Evolutionary conservation across 306 rosid species (phyloP), one percentile per base, ranked within the genome.

Genomic region (Dicorynia guianensis): DNA sequence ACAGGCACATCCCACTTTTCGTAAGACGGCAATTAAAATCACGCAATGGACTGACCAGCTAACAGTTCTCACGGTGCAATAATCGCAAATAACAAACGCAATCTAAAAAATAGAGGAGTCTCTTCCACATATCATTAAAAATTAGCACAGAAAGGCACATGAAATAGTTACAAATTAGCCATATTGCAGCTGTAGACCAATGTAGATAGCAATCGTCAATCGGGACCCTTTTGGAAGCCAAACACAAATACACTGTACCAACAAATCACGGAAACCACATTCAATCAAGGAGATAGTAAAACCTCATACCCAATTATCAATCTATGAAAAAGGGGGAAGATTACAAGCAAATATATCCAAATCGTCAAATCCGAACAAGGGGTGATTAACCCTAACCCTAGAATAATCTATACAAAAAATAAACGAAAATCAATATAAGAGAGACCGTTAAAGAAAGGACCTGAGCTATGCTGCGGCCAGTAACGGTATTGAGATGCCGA

Each of bases 341-440:
- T 17, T 5, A 39, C 3, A 36, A 30, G 35, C 39, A 33, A 56
- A 15, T 25, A 39, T 11, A 25, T 40, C n/a, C 42, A 34, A 17
- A 53, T 34, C 40, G 13, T 6, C 0, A 48, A 20, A 69, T 17
- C 13, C 36, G 0, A 5, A 5, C 7, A 1, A 35, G 1, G 30
- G 46, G 48, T 5, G 33, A 11, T 11, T 42, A 57, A 43, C 67
- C 79, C 83, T 46, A 79, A 55, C 69, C 78, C 70, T 61, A 74
- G 3, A 33, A 19, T n/a, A 42, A 44, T 35, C 33, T 8, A 5
- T 43, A 14, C 1, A 3, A 5, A 4, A 6, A 46, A 11, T 14
- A 79, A 78, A 11, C 35, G 58, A 46, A 3, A 3, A 17, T 33
- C 40, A 42, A 61, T 35, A 36, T 46, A 12, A 15, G 30, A 57